phyloP scores from a whole-genome alignment of 306 rosid genomes.

The Corylus avellana region DNA sequence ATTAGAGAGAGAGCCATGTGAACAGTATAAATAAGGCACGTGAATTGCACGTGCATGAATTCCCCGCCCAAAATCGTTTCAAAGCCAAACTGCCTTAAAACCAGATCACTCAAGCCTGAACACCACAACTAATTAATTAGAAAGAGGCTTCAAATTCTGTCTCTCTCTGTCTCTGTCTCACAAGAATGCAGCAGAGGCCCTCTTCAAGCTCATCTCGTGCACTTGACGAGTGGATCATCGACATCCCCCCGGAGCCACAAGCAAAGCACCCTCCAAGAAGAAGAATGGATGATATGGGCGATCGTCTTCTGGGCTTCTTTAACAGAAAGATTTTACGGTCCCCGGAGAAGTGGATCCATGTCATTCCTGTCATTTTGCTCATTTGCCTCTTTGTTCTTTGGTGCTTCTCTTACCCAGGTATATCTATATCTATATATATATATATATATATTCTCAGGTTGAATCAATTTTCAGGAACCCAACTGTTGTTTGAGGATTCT shows the following conservation, averaged over 20 bases:
- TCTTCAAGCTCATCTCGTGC: conserved; percentile 37
- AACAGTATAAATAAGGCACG: background rate
- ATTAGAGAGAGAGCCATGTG: no score
- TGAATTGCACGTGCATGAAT: background rate
- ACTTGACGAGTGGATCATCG: conserved; percentile 29
- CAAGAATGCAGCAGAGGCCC: conserved; percentile 44
- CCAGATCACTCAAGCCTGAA: no score
- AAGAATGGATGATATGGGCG: conserved; percentile 24
- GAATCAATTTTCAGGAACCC: background rate
- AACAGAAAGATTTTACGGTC: conserved; percentile 32
- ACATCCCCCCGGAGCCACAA: conserved; percentile 28
- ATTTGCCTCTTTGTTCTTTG: conserved; percentile 57
- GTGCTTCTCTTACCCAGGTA: conserved; percentile 68
- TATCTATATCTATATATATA: no score
- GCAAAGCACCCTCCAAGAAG: conserved; percentile 34
- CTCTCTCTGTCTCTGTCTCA: background rate
- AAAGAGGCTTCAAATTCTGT: background rate
- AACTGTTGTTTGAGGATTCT: background rate
- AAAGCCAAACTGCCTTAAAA: background rate
- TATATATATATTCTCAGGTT: background rate
- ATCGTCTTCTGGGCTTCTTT: conserved; percentile 22
- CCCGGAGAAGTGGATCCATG: conserved; percentile 42
- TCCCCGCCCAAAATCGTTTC: conserved; percentile 44
- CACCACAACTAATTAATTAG: no score
- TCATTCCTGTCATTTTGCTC: conserved; percentile 42